Evolutionary conservation across 306 rosid species (phyloP), one percentile per base, ranked within the genome.

Genomic region (Ochetophila trinervis): DNA sequence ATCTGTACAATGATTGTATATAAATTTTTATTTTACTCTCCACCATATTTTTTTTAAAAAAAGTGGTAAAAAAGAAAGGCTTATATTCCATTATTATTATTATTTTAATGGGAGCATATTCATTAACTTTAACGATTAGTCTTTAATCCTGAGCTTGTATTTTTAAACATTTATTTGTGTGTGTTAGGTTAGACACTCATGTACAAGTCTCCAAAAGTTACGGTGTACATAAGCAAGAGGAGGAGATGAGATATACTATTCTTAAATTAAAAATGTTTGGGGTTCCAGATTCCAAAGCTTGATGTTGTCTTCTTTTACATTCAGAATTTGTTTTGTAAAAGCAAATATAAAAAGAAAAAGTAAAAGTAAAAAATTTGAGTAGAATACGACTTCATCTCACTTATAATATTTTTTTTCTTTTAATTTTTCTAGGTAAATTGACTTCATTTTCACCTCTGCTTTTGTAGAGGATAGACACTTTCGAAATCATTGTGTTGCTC

Each of bases 401-500:
- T 4, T 50, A 5, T 14, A 19, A 8, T 4, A 13, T n/a, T 14
- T 66, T 9, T 17, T 66, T n/a, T n/a, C n/a, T n/a, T n/a, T n/a
- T n/a, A n/a, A 20, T 20, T 53, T 22, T 32, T 51, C 61, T 1
- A 66, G 61, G 60, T 53, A 37, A 66, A 53, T 53, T 65, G 60
- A 36, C 37, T 66, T 66, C 62, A 21, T 53, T 65, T 65, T 65
- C 69, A 52, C 60, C 50, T 6, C 70, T 51, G 14, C n/a, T 65
- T 65, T 65, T 18, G 60, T 52, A 65, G 70, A 60, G 42, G 30
- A 34, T 32, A 52, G 70, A 51, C 51, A 60, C 60, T 65, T 12
- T 65, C 70, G 52, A 65, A 30, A 49, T 18, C 10, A 30, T 19
- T 65, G 70, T 52, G 70, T 65, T 21, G 19, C 48, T 53, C 50